A percentile compares a stretch with the other conserved stretches of the same genome.
Conservation (phyloP, 2,329 filamentous ascomycete genomes). For the Trichoderma pleuroti region DNA sequence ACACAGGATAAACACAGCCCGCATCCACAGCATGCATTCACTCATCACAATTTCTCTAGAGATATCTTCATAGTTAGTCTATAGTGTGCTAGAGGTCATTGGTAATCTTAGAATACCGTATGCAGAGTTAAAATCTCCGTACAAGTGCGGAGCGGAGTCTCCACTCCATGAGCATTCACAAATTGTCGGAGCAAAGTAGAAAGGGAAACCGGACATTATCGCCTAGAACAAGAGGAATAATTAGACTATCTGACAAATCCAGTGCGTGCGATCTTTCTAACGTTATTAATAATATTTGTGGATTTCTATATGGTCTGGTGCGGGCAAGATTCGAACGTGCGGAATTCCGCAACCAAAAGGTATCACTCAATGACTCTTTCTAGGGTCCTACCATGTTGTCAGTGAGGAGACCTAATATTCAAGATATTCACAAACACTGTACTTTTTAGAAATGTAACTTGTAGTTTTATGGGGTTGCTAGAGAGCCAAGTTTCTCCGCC, state of each 20-base stretch:
- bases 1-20: not conserved
- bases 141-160: not conserved
- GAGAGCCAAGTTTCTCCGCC: not conserved
- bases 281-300: not conserved
- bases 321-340: not conserved
- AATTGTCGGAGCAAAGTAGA: not conserved
- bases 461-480: not conserved
- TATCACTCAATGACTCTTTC: not conserved
- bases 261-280: not conserved
- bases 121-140: not conserved
- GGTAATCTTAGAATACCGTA: not conserved
- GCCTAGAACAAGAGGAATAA: not conserved
- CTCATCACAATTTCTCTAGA: not conserved
- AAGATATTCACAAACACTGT: accelerated
- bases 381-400: not conserved
- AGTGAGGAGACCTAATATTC: not conserved
- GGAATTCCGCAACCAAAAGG: not conserved
- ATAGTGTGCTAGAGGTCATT: not conserved
- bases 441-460: not conserved
- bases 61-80: not conserved
- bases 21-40: not conserved
- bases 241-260: not conserved
- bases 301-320: not conserved
- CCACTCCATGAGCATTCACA: not conserved
- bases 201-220: not conserved